Base-by-base conservation (phyloP, 345 rosid species). In the Populus simonii region DNA sequence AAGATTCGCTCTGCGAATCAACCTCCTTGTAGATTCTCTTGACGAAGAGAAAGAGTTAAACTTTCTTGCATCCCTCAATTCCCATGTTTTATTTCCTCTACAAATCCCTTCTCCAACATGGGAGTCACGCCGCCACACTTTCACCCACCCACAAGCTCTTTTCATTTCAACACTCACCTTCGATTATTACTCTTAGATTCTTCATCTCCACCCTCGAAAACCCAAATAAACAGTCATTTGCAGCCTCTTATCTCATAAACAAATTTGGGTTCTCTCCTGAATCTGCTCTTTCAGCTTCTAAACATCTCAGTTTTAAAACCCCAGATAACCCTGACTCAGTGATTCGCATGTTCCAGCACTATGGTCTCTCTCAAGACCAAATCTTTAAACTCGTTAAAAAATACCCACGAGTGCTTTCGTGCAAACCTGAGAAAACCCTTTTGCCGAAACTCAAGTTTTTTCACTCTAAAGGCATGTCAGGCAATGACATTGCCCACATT, bases 251-350 rank as follows among this genome's bases (percentile, higher is more conserved):
- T 47, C 69, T 77, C 31, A 29, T 38, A 59, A 39, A 41, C 53
- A 49, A 51, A 41, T 77, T 66, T 41, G 80, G 80, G 25, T 59
- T 77, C 47, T 57, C 80, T 33, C 72, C 68, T 57, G 66, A 69
- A 51, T 77, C 74, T 16, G 74, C 80, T 20, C 25, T 70, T 10
- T 39, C 59, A 39, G 25, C 53, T 22, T 78, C 71, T 17, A 45
- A 71, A 18, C 53, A 31, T 33, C 12, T 63, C 22, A 27, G 2
- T 4, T 69, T 78, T 8, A 43, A 62, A 71, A 20, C 53, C 71
- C 39, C 57, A 0, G 43, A 65, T 11, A 78, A 33, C 17, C 81
- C 81, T 15, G 67, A 78, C 38, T 45, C 55, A n/a, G 38, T 72
- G 1, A 47, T 72, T 11, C 13, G 27, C 16, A 27, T 72, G 11